Conservation (phyloP, 139 green algal genomes). For the Zygnema cylindricum region DNA sequence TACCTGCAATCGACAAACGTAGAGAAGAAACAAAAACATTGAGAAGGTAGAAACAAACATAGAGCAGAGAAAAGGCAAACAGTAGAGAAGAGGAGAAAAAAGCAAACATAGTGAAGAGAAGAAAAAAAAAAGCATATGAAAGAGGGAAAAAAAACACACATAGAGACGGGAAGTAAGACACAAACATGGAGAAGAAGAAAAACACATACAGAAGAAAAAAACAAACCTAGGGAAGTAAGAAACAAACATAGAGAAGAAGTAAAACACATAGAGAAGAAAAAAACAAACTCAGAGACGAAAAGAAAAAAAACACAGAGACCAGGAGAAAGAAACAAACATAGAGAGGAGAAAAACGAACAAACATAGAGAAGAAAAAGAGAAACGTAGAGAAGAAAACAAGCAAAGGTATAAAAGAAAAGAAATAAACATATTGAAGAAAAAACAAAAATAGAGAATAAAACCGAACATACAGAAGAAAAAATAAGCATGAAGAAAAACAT, state of each 20-base stretch:
- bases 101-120: neutral
- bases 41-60: neutral
- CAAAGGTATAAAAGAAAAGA: neutral
- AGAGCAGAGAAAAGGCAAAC: neutral
- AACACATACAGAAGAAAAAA: neutral
- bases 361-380: no score
- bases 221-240: neutral
- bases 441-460: no score
- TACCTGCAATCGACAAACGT: conserved; percentile 7
- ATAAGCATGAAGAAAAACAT: no score
- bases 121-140: neutral
- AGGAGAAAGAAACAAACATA: neutral
- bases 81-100: neutral
- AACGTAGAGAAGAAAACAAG: neutral
- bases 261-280: neutral
- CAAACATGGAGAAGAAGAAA: no score
- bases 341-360: no score
- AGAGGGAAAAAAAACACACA: neutral
- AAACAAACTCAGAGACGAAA: neutral
- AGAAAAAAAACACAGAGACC: neutral
- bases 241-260: neutral
- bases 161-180: no score
- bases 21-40: neutral
- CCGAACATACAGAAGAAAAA: no score
- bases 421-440: neutral